These are phyloP conservation scores for Penicillium bialowiezense DNA, from an alignment of 495 filamentous ascomycete species.

Conservation along the genomic window DNA sequence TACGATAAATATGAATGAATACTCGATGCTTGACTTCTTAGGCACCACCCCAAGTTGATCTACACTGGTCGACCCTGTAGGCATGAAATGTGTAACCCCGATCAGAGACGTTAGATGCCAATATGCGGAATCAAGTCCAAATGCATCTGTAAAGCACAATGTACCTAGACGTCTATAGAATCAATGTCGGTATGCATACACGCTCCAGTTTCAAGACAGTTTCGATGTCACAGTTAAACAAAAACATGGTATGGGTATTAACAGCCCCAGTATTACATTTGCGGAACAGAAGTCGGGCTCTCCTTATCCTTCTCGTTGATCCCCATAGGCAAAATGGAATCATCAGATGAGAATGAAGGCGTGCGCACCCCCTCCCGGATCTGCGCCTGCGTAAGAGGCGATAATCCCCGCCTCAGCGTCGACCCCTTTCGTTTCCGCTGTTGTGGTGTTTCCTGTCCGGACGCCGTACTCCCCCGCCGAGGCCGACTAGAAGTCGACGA, in stretches of 20 bases:
- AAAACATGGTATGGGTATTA: conserved; percentile 6
- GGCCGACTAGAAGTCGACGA: conserved; percentile 34
- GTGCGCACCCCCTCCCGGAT: conserved; percentile 39
- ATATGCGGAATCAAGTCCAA: too few species aligned
- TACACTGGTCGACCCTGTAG: too few species aligned
- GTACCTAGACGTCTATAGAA: neutral
- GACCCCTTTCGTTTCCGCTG: conserved; percentile 36
- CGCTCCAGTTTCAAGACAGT: neutral
- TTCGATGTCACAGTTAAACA: neutral
- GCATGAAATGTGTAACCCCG: too few species aligned
- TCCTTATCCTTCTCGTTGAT: conserved; percentile 27
- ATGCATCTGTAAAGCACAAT: neutral
- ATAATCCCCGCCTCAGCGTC: conserved; percentile 33
- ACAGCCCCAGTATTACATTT: conserved; percentile 10
- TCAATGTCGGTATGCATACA: conserved; percentile 1
- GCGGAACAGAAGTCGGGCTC: conserved; percentile 15
- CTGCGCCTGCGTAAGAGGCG: conserved; percentile 44
- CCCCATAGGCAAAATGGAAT: conserved; percentile 26
- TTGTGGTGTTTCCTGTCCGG: conserved; percentile 30
- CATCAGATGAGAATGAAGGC: conserved; percentile 39
- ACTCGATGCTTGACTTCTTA: conserved; percentile 5
- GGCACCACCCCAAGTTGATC: too few species aligned
- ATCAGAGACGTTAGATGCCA: neutral
- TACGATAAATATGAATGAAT: conserved; percentile 19
- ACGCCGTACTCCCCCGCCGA: conserved; percentile 33